Conservation (phyloP, 305 asterid genomes). For the Fraxinus paxiana region DNA sequence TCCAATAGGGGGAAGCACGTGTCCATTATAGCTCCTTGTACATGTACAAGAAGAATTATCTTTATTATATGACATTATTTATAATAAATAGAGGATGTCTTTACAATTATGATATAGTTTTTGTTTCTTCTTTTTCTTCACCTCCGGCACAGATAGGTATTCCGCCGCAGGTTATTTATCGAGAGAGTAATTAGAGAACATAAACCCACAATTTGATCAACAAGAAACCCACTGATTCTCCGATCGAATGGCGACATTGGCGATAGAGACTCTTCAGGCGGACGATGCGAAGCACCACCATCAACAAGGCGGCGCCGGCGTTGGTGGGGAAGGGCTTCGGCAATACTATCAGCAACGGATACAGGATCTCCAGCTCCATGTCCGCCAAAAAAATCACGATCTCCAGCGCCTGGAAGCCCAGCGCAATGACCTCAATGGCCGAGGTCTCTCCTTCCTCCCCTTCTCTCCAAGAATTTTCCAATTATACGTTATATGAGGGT, state of each 20-base stretch:
- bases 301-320: constrained; percentile 33
- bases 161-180: not conserved
- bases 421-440: constrained; percentile 76
- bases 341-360: constrained; percentile 83
- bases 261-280: not conserved
- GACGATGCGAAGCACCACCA: constrained; percentile 29
- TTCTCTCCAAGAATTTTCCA: not conserved
- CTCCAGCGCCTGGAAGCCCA: constrained; percentile 91
- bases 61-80: not conserved
- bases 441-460: constrained; percentile 25
- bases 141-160: not conserved
- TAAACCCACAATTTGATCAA: constrained; percentile 27
- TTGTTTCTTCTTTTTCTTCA: not conserved
- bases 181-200: not conserved
- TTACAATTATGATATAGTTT: not conserved
- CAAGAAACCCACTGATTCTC: constrained; percentile 29
- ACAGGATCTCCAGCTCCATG: constrained; percentile 78
- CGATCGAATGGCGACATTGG: constrained; percentile 35
- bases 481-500: not conserved
- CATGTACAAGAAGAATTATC: too few species aligned
- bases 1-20: too few species aligned
- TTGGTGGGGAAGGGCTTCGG: constrained; percentile 78
- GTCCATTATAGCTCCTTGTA: too few species aligned
- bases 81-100: not conserved
- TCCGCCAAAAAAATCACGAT: constrained; percentile 68